Percentiles rank a stretch among this genome's conserved stretches.
Evolutionary conservation across 257 asterid species (phyloP).

Genomic region (Salvia splendens): DNA sequence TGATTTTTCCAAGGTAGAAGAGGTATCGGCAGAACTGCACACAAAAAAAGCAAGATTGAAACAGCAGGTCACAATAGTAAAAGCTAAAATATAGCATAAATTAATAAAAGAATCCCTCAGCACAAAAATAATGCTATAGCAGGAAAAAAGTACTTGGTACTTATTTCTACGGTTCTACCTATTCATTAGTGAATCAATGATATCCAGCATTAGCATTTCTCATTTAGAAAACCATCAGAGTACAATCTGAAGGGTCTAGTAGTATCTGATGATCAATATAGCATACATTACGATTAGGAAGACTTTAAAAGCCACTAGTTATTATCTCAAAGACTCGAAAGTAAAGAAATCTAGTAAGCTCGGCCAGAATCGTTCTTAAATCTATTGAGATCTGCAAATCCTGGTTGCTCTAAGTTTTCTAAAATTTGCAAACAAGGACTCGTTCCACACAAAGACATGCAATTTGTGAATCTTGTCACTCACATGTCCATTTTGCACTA

Average conservation of each 20-base stretch:
- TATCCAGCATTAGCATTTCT: background rate
- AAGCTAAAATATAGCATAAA: background rate
- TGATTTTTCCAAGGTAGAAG: conserved; percentile 90
- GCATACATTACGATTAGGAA: conserved; percentile 6
- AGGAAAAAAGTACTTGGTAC: background rate
- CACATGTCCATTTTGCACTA: background rate
- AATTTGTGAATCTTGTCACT: background rate
- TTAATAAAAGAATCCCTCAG: background rate
- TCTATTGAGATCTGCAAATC: conserved; percentile 11
- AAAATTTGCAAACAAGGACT: background rate
- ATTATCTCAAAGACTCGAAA: background rate
- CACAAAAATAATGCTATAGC: background rate
- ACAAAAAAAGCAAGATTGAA: conserved; percentile 20
- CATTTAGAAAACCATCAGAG: conserved; percentile 11
- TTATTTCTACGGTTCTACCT: background rate
- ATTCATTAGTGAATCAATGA: conserved; percentile 21
- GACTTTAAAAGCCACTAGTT: background rate
- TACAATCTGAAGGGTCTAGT: background rate
- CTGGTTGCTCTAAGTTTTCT: background rate
- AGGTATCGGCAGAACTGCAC: conserved; percentile 87
- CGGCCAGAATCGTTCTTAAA: background rate
- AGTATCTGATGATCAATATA: conserved; percentile 4
- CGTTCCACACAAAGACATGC: background rate
- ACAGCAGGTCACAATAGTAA: conserved; percentile 4
- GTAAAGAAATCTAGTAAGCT: background rate